Conservation (phyloP, 2,329 filamentous ascomycete genomes). For the Penicillium hesseltinei region DNA sequence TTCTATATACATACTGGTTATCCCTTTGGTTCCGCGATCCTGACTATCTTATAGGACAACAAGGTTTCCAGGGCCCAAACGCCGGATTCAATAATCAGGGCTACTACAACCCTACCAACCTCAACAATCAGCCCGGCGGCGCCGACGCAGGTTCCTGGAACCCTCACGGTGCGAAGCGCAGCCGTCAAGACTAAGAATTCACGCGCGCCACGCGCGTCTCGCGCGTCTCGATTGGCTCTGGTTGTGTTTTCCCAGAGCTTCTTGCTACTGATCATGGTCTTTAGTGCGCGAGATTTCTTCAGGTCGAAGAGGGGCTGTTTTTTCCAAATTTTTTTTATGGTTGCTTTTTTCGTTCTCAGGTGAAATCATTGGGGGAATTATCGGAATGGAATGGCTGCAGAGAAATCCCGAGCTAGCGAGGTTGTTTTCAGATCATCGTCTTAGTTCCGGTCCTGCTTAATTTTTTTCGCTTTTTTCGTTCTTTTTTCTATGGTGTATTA, state of each 20-base stretch:
- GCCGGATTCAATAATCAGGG: slow-evolving; percentile 34
- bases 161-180: slow-evolving; percentile 76
- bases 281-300: neutral
- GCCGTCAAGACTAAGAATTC: slow-evolving; percentile 62
- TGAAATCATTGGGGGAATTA: neutral
- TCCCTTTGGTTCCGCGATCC: neutral
- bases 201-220: no score
- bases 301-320: neutral
- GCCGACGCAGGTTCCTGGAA: slow-evolving; percentile 66
- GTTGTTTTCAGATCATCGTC: neutral
- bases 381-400: neutral
- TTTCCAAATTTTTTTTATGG: neutral
- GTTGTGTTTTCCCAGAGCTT: neutral
- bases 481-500: neutral
- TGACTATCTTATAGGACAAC: slow-evolving; percentile 28
- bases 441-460: neutral
- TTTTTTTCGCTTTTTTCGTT: neutral
- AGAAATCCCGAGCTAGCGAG: neutral
- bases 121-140: neutral
- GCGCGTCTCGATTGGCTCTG: no score
- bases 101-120: slow-evolving; percentile 42
- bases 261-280: neutral
- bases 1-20: neutral
- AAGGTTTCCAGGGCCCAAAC: slow-evolving; percentile 65
- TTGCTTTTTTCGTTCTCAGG: neutral